Base-by-base conservation (phyloP, 2,329 filamentous ascomycete genomes). In the Aspergillus sp. region DNA sequence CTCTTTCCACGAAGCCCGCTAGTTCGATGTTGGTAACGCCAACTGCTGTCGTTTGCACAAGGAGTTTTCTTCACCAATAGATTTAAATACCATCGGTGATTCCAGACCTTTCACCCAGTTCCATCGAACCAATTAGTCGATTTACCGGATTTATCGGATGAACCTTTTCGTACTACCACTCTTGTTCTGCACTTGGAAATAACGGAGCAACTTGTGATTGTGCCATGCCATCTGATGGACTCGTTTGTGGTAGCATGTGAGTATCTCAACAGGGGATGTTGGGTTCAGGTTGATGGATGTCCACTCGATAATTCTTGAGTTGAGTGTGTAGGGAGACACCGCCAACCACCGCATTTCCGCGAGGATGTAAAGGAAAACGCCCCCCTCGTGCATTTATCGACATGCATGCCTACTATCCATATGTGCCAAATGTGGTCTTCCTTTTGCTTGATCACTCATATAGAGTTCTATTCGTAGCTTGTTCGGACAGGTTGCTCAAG, bases 41-140 rank as follows among this genome's bases (percentile, higher is more conserved):
- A 49, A 61, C 57, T 63, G 25, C 60, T 54, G 19, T 63, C 63
- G 61, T 58, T 49, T 13, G 12, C 12, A 13, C 32, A 15, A 50
- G 61, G 47, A 47, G 43, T 36, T 13, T 36, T 13, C 30, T 36
- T 65, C 53, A 53, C 58, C 60, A 62, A 62, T 69, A 69, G 64
- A 67, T 57, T 56, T 63, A 62, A 68, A 61, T 63, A 55, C 63
- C 57, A 65, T 55, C 63, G 60, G 59, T 60, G 58, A 62, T 65
- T 60, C 58, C 62, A 61, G 57, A 56, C 60, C 55, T 47, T 52
- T 54, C 55, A 57, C 47, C 50, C 45, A 39, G 39, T 45, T 47
- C 28, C 32, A 36, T 23, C 61, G 59, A 47, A 51, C 57, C 58
- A 55, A 55, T 47, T 45, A 45, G 39, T 41, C 53, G 43, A 47